Base-by-base conservation (phyloP, 1,284 basidiomycete genomes). In the Grifola frondosa region DNA sequence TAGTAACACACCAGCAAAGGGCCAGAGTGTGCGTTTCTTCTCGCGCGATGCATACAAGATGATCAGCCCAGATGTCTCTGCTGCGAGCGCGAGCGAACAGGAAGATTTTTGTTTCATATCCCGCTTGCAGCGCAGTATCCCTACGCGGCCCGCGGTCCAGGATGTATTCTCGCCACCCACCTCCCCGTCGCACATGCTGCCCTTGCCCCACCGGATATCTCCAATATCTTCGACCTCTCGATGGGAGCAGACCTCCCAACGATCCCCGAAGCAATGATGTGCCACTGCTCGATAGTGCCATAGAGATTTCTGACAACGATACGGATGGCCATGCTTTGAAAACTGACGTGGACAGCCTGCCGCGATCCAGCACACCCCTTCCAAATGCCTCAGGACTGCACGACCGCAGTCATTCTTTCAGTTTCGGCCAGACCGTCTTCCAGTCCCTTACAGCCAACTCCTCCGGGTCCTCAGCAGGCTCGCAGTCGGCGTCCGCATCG, bases 1-100 rank as follows among this genome's bases (percentile, higher is more conserved):
- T 46, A 74, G 73, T 7, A 80, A 81, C 38, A 84, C 84, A 0
- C 84, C 84, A n/a, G 81, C 78, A 3, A 82, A 82, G 5, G 83
- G 83, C 8, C 80, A 81, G 58, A 86, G 78, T 53, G 84, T 86
- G 17, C 80, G 83, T 7, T 87, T 86, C 66, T 84, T 84, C 61
- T 76, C 80, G n/a, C 71, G 78, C 19, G 77, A 85, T 45, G 79
- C 77, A 9, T 80, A 75, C 62, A 79, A 74, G 50, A 68, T 77
- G 15, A 77, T 82, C 50, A 84, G 73, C 39, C 81, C 82, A 10
- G 78, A 86, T 32, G 65, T 71, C 17, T 83, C 81, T n/a, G 61
- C 67, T 28, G 71, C 73, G 17, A 66, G 63, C 29, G 71, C 73
- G n/a, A 64, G 64, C 33, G 74, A 77, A 44, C 53, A 55, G 12